These are phyloP conservation scores for Pseudopithomyces maydicus DNA, from an alignment of 2,329 filamentous ascomycete species.

Conservation along the genomic window DNA sequence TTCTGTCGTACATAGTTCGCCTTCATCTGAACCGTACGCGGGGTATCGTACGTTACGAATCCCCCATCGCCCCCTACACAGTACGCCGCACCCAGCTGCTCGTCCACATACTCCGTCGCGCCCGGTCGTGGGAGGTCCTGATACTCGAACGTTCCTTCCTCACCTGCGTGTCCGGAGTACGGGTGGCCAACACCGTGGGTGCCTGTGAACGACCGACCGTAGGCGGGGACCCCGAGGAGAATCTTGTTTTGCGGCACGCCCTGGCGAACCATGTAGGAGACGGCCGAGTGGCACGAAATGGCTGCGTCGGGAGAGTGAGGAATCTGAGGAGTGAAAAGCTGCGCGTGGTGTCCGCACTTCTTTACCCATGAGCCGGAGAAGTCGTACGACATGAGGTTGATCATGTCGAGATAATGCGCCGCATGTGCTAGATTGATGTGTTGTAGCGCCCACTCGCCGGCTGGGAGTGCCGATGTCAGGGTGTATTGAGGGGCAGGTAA, in stretches of 20 bases:
- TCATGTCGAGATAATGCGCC: slow-evolving; percentile 70
- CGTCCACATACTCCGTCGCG: slow-evolving; percentile 71
- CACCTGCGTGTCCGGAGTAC: slow-evolving; percentile 59
- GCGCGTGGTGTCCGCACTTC: slow-evolving; percentile 74
- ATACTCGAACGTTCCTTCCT: slow-evolving; percentile 76
- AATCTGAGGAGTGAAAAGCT: slow-evolving; percentile 66
- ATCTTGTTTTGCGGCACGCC: slow-evolving; percentile 74
- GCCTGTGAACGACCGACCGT: slow-evolving; percentile 75
- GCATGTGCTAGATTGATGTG: slow-evolving; percentile 70
- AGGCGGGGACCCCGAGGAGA: slow-evolving; percentile 75
- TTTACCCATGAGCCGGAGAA: slow-evolving; percentile 74
- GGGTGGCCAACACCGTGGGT: slow-evolving; percentile 68
- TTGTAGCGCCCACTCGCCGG: slow-evolving; percentile 67
- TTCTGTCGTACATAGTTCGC: slow-evolving; percentile 74
- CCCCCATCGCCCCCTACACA: slow-evolving; percentile 76
- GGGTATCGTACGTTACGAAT: slow-evolving; percentile 81
- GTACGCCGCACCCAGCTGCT: slow-evolving; percentile 69
- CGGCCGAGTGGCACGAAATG: slow-evolving; percentile 67
- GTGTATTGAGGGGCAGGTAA: slow-evolving; percentile 72
- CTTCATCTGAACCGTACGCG: slow-evolving; percentile 76
- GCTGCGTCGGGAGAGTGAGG: slow-evolving; percentile 61
- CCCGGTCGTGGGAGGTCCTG: slow-evolving; percentile 66
- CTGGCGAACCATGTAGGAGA: slow-evolving; percentile 67
- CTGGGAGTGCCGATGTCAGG: slow-evolving; percentile 74
- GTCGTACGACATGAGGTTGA: slow-evolving; percentile 84